Conservation (phyloP, 139 green algal species). For the Picochlorum costavermella region DNA sequence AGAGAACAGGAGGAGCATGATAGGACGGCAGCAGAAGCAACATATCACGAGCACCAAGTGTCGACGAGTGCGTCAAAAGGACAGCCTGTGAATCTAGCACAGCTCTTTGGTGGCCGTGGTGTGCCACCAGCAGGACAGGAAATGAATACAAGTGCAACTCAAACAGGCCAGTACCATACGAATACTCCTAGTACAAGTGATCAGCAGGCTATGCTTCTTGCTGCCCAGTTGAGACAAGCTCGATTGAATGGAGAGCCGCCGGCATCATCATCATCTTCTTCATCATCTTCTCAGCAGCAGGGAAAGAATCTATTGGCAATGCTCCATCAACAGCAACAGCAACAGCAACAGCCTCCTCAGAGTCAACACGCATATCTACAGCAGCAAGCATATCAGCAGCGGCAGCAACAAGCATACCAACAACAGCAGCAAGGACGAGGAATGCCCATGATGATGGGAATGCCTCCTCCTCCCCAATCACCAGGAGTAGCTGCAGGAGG, state of each 20-base stretch:
- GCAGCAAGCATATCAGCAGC: background rate
- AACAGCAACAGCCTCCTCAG: background rate
- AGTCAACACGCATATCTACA: background rate
- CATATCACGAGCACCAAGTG: background rate
- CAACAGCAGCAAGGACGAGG: slow-evolving; percentile 1
- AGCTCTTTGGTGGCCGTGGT: slow-evolving; percentile 12
- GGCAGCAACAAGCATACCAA: no score
- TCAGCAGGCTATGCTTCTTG: no score
- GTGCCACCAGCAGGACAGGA: background rate
- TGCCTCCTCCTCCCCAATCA: background rate
- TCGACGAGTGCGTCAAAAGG: background rate
- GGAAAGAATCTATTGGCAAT: slow-evolving; percentile 10
- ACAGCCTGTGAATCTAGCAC: slow-evolving; percentile 18
- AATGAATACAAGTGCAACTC: background rate
- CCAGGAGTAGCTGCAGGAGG: background rate
- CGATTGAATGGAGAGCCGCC: no score
- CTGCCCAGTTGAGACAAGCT: no score
- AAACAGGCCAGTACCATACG: background rate
- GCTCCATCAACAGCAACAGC: background rate
- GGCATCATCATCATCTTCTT: background rate
- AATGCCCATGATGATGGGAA: background rate
- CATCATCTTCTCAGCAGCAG: background rate
- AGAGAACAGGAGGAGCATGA: slow-evolving; percentile 15
- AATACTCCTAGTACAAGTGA: no score
- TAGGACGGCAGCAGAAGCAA: slow-evolving; percentile 4